Evolutionary conservation across 306 rosid species (phyloP).

Genomic region (Betula pendula): DNA sequence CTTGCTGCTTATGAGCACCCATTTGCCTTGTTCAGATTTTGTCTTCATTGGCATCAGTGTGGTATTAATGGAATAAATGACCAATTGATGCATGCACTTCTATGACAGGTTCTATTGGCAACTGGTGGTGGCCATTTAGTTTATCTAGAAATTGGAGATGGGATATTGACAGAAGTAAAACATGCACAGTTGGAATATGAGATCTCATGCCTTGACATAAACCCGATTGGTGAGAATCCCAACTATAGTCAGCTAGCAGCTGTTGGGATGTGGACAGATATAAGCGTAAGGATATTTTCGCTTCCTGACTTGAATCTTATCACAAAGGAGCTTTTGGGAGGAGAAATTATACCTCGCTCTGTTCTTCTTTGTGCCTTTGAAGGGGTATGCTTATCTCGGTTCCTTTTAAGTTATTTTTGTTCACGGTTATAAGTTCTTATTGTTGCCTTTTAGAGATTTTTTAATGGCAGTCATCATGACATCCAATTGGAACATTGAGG

Average conservation of each 20-base stretch:
- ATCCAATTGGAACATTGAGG: not conserved
- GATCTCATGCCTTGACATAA: constrained; percentile 93
- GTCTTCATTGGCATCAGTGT: constrained; percentile 2
- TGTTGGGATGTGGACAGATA: constrained; percentile 99
- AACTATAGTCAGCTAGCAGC: constrained; percentile 85
- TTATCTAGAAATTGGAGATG: constrained; percentile 91
- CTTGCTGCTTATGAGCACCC: not conserved
- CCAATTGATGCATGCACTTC: constrained; percentile 16
- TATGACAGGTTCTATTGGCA: constrained; percentile 88
- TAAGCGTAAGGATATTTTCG: constrained; percentile 80
- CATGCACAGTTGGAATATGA: constrained; percentile 82
- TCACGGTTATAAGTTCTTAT: not conserved
- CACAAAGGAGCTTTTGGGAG: constrained; percentile 89
- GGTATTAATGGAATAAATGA: not conserved
- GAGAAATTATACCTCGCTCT: constrained; percentile 98
- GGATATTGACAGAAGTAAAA: constrained; percentile 57
- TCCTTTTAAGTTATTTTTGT: not conserved
- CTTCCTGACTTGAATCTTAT: constrained; percentile 88
- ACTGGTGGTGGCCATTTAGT: constrained; percentile 93
- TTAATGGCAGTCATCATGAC: not conserved
- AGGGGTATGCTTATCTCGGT: constrained; percentile 62
- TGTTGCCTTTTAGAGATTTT: not conserved
- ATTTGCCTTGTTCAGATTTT: not conserved
- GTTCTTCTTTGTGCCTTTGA: constrained; percentile 98
- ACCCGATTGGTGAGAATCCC: constrained; percentile 87